phyloP scores from a whole-genome alignment of 352 stramenopile genomes.

The Phytophthora palmivora region DNA sequence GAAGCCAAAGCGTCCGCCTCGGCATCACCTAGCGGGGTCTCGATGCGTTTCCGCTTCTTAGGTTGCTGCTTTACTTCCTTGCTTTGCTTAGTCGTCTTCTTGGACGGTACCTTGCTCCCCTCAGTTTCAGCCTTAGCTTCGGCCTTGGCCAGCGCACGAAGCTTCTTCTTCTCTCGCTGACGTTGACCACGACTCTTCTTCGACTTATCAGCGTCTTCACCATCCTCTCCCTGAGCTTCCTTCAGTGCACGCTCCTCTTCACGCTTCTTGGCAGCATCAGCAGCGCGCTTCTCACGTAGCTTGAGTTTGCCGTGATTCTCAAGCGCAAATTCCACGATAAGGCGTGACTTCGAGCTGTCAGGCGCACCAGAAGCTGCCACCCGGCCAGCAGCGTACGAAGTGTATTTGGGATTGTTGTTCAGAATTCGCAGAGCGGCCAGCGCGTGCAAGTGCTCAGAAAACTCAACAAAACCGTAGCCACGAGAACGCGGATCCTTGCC shows the following conservation, averaged over 20 bases:
- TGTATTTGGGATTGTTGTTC: conserved; percentile 98
- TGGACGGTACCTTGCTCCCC: conserved; percentile 36
- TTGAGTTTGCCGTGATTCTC: conserved; percentile 92
- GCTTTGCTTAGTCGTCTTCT: conserved; percentile 40
- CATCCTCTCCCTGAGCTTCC: conserved; percentile 67
- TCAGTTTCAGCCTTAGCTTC: conserved; percentile 26
- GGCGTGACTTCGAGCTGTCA: conserved; percentile 72
- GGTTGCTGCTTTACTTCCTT: conserved; percentile 47
- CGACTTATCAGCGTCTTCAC: conserved; percentile 23
- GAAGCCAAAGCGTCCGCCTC: conserved; percentile 35
- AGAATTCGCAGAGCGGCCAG: conserved; percentile 95
- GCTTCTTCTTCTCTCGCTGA: conserved; percentile 81
- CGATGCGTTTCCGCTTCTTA: conserved; percentile 53
- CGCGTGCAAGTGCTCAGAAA: conserved; percentile 95
- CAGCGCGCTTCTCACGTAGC: conserved; percentile 77
- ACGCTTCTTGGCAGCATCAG: conserved; percentile 72
- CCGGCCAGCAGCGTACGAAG: conserved; percentile 63
- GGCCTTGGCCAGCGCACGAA: conserved; percentile 41
- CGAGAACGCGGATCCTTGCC: conserved; percentile 67
- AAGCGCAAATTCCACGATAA: conserved; percentile 91
- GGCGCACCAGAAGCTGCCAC: conserved; percentile 37
- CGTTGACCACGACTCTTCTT: conserved; percentile 81
- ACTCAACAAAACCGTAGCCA: conserved; percentile 97
- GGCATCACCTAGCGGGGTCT: conserved; percentile 19
- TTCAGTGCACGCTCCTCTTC: conserved; percentile 71